These are phyloP conservation scores for Pichia sp. DNA, from an alignment of 1,139 yeast species.

Conservation along the genomic window DNA sequence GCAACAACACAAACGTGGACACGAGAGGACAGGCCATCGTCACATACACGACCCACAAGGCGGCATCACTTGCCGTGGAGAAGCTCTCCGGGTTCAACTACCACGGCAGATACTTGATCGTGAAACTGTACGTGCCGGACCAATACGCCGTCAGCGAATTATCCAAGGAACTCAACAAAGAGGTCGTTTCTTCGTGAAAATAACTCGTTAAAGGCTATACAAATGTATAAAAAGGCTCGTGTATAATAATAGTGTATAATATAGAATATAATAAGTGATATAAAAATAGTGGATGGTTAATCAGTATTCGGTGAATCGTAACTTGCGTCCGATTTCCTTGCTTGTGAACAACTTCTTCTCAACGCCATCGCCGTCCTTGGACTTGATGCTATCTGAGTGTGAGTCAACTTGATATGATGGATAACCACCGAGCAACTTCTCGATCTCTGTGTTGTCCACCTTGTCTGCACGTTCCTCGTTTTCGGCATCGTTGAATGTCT, in stretches of 20 bases:
- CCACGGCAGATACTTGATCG: constrained; percentile 58
- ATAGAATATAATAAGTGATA: background rate
- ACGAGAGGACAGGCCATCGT: constrained; percentile 58
- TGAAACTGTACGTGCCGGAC: constrained; percentile 35
- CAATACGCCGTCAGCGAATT: constrained; percentile 2
- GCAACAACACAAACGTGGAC: constrained; percentile 36
- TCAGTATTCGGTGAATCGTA: constrained; percentile 70
- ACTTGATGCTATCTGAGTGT: constrained; percentile 48
- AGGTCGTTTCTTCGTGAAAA: too few relatives aligned
- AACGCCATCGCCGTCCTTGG: constrained; percentile 51
- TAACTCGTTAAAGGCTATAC: too few relatives aligned
- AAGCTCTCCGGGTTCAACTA: constrained; percentile 62
- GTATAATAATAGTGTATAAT: background rate
- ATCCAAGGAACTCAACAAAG: background rate
- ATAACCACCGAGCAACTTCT: constrained; percentile 72
- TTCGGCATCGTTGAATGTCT: constrained; percentile 49
- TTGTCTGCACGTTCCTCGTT: constrained; percentile 3
- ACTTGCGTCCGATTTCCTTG: constrained; percentile 69
- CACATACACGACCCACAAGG: constrained; percentile 48
- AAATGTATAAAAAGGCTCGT: too few relatives aligned
- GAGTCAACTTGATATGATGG: constrained; percentile 43
- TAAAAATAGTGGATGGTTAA: background rate
- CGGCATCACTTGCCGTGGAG: constrained; percentile 50
- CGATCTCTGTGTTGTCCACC: constrained; percentile 19
- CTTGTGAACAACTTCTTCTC: constrained; percentile 48